Conservation (phyloP, 768 basidiomycete genomes). For the Calocera viscosa region DNA sequence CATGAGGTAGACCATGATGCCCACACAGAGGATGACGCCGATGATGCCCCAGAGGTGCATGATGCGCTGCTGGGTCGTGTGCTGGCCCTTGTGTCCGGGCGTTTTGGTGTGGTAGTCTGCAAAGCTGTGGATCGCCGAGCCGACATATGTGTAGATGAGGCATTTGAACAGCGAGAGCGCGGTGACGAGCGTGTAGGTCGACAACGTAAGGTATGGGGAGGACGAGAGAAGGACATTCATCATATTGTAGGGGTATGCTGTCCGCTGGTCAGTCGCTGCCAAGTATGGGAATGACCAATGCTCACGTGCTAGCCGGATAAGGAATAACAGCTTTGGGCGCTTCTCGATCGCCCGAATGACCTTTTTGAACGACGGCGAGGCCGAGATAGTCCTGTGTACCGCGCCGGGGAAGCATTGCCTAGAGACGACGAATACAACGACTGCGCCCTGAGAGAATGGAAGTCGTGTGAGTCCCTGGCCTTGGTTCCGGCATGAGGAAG, state of each 20-base stretch:
- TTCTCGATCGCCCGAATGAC: conserved; percentile 80
- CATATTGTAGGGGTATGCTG: conserved; percentile 48
- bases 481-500: too few relatives aligned
- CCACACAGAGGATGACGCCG: conserved; percentile 59
- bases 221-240: conserved; percentile 91
- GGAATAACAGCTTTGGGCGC: conserved; percentile 74
- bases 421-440: conserved; percentile 71
- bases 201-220: conserved; percentile 64
- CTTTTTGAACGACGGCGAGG: conserved; percentile 58
- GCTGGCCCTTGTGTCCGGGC: conserved; percentile 20
- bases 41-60: conserved; percentile 48
- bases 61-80: conserved; percentile 35
- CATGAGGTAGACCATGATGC: conserved; percentile 67
- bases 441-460: conserved; percentile 40
- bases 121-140: conserved; percentile 76
- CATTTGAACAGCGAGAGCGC: conserved; percentile 79
- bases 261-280: background rate
- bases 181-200: conserved; percentile 68
- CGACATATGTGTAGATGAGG: conserved; percentile 80
- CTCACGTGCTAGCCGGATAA: conserved; percentile 85
- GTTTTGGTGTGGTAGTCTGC: conserved; percentile 41
- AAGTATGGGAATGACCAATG: conserved; percentile 37
- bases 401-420: conserved; percentile 44
- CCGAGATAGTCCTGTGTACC: conserved; percentile 52
- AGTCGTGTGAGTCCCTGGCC: background rate